phyloP scores from a whole-genome alignment of 2,329 filamentous ascomycete species.

The Paecilomyces fulvus region DNA sequence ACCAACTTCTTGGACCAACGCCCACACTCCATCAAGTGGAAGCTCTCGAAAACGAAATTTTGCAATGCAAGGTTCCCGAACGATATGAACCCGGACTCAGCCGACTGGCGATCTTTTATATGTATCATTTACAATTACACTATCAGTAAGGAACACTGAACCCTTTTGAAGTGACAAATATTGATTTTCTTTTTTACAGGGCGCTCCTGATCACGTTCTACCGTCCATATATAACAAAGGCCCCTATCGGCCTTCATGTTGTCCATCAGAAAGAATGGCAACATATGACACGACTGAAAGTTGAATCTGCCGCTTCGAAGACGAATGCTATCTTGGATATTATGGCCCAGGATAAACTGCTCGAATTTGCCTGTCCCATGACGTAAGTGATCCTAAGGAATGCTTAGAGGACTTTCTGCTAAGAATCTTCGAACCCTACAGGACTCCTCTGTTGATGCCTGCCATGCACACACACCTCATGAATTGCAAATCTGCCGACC shows the following conservation, averaged over 20 bases:
- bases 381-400: constrained; percentile 12
- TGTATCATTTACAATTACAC: constrained; percentile 20
- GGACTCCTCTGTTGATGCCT: constrained; percentile 20
- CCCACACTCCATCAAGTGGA: constrained; percentile 14
- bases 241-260: constrained; percentile 10
- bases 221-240: constrained; percentile 15
- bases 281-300: constrained; percentile 12
- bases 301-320: constrained; percentile 17
- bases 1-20: constrained; percentile 11
- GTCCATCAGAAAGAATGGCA: constrained; percentile 12
- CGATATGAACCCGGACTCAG: constrained; percentile 7
- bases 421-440: not conserved
- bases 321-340: constrained; percentile 20
- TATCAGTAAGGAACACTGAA: constrained; percentile 14
- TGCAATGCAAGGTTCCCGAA: constrained; percentile 10
- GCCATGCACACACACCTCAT: constrained; percentile 26
- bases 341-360: constrained; percentile 15
- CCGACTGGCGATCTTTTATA: constrained; percentile 10
- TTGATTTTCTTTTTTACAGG: constrained; percentile 9
- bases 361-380: constrained; percentile 17
- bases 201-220: constrained; percentile 21
- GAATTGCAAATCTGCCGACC: constrained; percentile 15
- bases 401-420: not conserved
- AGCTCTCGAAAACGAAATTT: constrained; percentile 13
- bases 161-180: not conserved